Base-by-base conservation (phyloP, 768 basidiomycete species). In the Boletus fagicola region DNA sequence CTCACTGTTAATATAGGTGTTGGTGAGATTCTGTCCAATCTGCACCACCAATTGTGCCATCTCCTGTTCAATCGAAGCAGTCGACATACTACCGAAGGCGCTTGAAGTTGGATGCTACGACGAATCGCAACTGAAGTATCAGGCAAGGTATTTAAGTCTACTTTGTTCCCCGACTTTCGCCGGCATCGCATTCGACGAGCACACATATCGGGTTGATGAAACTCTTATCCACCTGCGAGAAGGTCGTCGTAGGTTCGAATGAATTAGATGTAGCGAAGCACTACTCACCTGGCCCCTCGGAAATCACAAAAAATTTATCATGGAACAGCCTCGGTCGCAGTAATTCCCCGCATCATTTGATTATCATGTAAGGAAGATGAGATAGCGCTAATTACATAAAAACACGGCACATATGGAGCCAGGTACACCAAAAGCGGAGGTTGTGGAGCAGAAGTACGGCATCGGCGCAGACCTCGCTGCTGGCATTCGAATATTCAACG, bases 11-110 rank as follows among this genome's bases (percentile, higher is more conserved):
- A 44, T 33, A 42, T 56, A 56, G n/a, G 4, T 44, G 15, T 30
- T 56, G 15, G 31, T 56, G 33, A 51, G 18, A 22, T 22, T 56
- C 26, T 56, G 49, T 2, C 42, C 49, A 28, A 56, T 56, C n/a
- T 36, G 6, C 8, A 24, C 44, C 5, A 55, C 18, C 40, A 33
- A 31, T 11, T 33, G 12, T n/a, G 24, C 15, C 7, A 46, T 10
- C 28, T 48, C 31, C 24, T 55, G 48, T 43, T 42, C 48, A 3
- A 35, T 26, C 5, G 53, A 22, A 15, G 13, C 35, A 13, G 38
- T 54, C 13, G 53, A 45, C 44, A 53, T 45, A 16, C 18, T 20
- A 11, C 1, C 1, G 4, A 13, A 24, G 9, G 48, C 0, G 26
- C 18, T 7, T 5, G 22, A 5, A 36, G 20, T 26, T 24, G 11